Base-by-base conservation (phyloP, 192 early-diverging fungal genomes). In the Phycomyces nitens region DNA sequence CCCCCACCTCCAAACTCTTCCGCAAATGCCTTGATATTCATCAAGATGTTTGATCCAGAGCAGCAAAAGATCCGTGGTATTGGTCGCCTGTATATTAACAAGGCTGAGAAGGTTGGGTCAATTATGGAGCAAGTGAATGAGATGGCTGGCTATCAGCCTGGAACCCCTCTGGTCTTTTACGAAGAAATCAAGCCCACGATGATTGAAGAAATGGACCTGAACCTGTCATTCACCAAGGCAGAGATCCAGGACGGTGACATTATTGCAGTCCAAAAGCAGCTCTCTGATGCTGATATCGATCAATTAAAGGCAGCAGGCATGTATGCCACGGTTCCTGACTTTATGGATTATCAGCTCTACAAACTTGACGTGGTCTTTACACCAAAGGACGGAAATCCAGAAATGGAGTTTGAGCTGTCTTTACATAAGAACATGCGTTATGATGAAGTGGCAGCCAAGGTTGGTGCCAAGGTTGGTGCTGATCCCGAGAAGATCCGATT, bases 221-320 rank as follows among this genome's bases (percentile, higher is more conserved):
- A 79, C 29, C 29, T 60, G 29, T 89, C 89, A 1, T 95, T 95
- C 73, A 51, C 53, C 2, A 54, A 73, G 27, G 86, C 90, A 14
- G 97, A 99, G 70, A 85, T 99, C 52, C 88, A 92, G 70, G 89
- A 89, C 58, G 97, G 97, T 29, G 97, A 99, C 69, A 97, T 99
- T 58, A 83, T 99, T 58, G 88, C 83, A 64, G 87, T 89, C 72
- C 93, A 96, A 74, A 74, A 73, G 20, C 75, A 75, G 21, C 62
- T 86, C 21, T 79, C 73, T 18, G 18, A 47, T 47, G 72, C 67
- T 27, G 73, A 77, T 63, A 75, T 83, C 74, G 82, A 71, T 15
- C 69, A 69, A 50, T 66, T 43, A 24, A 41, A 2, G 39, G 42
- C 0, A 27, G 60, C 40, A 50, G 56, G 47, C 42, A 53, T 9